Conservation (phyloP, 176 grass and related monocot genomes). For the barley (Hordeum vulgare) region MorexV3_pseudomolecules_assembly NC_058522.1:503706225-503706724, state of each 20-base stretch:
- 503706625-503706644: too few relatives aligned
- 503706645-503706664: too few relatives aligned
- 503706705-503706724: too few relatives aligned
- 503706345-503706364: background rate
- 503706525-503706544: background rate
- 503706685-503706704: too few relatives aligned
- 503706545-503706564: too few relatives aligned
- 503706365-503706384: constrained; percentile 5
- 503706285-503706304: background rate
- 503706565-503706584: too few relatives aligned
- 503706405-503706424: background rate
- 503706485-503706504: background rate
- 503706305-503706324: background rate
- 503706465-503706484: background rate
- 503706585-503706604: too few relatives aligned
- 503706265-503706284: background rate
- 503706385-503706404: constrained; percentile 10
- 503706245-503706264: background rate
- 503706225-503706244: background rate
- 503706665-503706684: too few relatives aligned
- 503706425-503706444: background rate
- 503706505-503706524: background rate
- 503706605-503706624: too few relatives aligned
- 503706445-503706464: background rate
- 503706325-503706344: constrained; percentile 4